Evolutionary conservation across 805 yeast genomes (phyloP), one percentile per base, ranked within the genome.

Genomic region (Candida ovalis): DNA sequence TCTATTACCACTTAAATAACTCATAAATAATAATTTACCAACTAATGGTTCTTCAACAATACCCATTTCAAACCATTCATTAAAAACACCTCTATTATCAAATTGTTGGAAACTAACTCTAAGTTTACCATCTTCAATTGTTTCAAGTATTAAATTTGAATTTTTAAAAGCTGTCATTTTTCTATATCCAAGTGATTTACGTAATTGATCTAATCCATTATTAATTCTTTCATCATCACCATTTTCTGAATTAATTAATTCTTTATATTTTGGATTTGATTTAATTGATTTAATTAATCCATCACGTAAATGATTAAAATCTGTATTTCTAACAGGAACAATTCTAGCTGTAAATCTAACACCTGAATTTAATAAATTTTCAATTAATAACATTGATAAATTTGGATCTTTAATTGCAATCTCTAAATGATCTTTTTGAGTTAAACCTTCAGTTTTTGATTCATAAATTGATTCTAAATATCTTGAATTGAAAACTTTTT

Each of bases 321-420:
- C 97, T 1, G 98, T 92, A 64, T 87, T 89, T 62, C 97, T 79
- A 17, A 85, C 82, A 0, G 99, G 97, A 10, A 86, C 82, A 49
- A 92, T 84, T 53, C 96, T 74, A 23, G 90, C 84, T 40, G 82
- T 71, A 56, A 89, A 76, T 48, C 81, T 76, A 32, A 85, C 77
- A 13, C 82, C 79, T 10, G 78, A 66, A 39, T 78, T 80, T 37
- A 90, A 62, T 42, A 91, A 68, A 46, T 76, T 73, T 18, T 76
- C 74, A 25, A 88, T 66, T 18, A 88, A 59, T 2, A 76, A 71
- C 9, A 72, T 69, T 0, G 92, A 81, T 28, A 71, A 61, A 7
- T 66, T 70, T 1, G 78, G 73, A 58, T 84, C 84, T 24, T 74
- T 65, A 42, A 84, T 70, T 0, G 78, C 80, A 4, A 48, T 53